Conservation (phyloP, 306 rosid species). For the Vigna radiata region DNA sequence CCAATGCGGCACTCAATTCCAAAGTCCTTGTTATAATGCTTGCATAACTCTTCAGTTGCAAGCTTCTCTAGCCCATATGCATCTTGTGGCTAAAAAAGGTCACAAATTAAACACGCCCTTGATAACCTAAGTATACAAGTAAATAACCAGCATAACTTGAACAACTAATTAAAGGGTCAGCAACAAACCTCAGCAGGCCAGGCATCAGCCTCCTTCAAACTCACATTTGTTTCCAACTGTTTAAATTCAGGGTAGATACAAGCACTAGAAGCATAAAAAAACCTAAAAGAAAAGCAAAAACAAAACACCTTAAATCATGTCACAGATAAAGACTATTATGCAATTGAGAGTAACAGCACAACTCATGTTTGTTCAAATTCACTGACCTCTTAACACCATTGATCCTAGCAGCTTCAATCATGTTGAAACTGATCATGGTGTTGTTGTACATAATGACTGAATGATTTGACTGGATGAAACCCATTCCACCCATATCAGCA, state of each 20-base stretch:
- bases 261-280: constrained; percentile 99
- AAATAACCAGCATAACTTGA: constrained; percentile 19
- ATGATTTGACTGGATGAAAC: constrained; percentile 97
- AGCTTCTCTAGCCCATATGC: constrained; percentile 99
- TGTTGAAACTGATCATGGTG: constrained; percentile 98
- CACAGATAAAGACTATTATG: not conserved
- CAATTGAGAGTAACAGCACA: constrained; percentile 7
- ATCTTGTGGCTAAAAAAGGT: constrained; percentile 88
- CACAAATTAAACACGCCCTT: constrained; percentile 28
- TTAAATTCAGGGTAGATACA: constrained; percentile 98
- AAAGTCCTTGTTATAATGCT: constrained; percentile 93
- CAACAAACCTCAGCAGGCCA: constrained; percentile 99
- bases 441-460: constrained; percentile 96
- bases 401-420: constrained; percentile 93
- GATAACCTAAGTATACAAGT: constrained; percentile 13
- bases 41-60: constrained; percentile 98
- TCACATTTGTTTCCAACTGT: constrained; percentile 93
- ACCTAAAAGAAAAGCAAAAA: constrained; percentile 51
- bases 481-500: constrained; percentile 99
- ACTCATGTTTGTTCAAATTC: not conserved
- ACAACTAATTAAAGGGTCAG: constrained; percentile 25
- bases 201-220: constrained; percentile 98
- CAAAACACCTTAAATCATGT: not conserved
- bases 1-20: constrained; percentile 96
- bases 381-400: constrained; percentile 73